Conservation (phyloP, 768 basidiomycete genomes). For the Suillus alpinus region DNA sequence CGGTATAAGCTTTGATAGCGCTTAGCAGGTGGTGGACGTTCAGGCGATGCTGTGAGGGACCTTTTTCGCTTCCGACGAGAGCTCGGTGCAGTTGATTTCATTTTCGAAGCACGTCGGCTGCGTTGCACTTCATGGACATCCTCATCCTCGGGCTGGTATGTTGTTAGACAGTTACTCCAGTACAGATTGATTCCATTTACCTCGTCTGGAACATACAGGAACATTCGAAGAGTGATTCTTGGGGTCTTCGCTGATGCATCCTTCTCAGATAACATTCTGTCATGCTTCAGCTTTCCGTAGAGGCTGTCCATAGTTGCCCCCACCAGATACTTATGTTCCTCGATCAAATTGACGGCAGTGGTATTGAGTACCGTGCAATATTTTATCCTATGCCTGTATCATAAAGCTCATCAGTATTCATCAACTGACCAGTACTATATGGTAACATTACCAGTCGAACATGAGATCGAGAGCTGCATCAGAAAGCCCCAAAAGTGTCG, state of each 20-base stretch:
- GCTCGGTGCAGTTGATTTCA: not conserved
- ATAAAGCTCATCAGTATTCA: not conserved
- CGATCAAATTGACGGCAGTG: not conserved
- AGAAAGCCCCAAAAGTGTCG: not conserved
- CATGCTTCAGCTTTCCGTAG: not conserved
- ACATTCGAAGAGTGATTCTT: not conserved
- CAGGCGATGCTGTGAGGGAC: not conserved
- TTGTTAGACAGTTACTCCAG: not conserved
- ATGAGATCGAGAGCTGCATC: not conserved
- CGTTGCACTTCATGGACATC: not conserved
- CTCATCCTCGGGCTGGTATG: not conserved
- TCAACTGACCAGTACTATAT: not conserved
- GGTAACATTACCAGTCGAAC: not conserved
- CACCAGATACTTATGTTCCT: not conserved
- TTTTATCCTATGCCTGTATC: not conserved
- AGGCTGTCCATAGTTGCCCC: not conserved
- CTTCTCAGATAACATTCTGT: not conserved
- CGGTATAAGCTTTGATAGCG: conserved; percentile 1
- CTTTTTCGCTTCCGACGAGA: not conserved
- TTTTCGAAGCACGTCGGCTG: not conserved
- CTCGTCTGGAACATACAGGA: not conserved
- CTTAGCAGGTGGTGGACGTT: not conserved
- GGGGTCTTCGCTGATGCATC: not conserved
- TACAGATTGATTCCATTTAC: not conserved
- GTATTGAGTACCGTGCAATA: not conserved